Conservation (phyloP, 495 filamentous ascomycete genomes). For the Neurospora hispaniola region DNA sequence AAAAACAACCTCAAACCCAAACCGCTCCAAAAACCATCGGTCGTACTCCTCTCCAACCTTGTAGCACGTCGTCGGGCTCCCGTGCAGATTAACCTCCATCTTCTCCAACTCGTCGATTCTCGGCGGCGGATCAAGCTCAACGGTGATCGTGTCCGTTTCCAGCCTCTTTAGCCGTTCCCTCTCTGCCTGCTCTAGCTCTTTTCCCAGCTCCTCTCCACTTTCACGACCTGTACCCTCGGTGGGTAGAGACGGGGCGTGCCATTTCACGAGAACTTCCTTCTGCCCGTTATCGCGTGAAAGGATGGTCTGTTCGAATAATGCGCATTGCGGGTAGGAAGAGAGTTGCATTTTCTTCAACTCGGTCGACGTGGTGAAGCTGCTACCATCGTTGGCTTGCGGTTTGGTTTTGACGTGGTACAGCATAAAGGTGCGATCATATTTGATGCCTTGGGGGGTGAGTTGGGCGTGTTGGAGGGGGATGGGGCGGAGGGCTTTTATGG, state of each 20-base stretch:
- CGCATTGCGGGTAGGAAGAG: constrained; percentile 49
- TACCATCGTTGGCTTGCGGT: not conserved
- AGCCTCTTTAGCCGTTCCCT: not conserved
- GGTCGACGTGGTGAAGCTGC: constrained; percentile 9
- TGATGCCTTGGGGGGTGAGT: constrained; percentile 57
- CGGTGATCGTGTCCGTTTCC: not conserved
- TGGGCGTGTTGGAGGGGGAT: constrained; percentile 44
- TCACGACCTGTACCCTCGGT: not conserved
- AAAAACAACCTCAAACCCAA: constrained; percentile 57
- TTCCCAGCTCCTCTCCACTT: not conserved
- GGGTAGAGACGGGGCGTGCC: not conserved
- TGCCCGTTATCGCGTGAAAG: constrained; percentile 2
- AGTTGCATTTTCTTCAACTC: constrained; percentile 57
- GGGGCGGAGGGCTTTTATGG: constrained; percentile 74
- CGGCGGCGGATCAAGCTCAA: not conserved
- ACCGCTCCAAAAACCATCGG: constrained; percentile 61
- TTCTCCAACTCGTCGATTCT: constrained; percentile 31
- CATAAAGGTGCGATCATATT: constrained; percentile 72
- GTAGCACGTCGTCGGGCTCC: constrained; percentile 52
- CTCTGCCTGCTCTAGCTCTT: not conserved
- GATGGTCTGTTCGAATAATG: constrained; percentile 55
- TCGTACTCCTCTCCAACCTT: constrained; percentile 57
- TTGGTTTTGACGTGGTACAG: constrained; percentile 46
- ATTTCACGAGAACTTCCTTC: not conserved
- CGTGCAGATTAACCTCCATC: constrained; percentile 50